Evolutionary conservation across 257 asterid species (phyloP).

Genomic region (Paraleonurus japonicus): DNA sequence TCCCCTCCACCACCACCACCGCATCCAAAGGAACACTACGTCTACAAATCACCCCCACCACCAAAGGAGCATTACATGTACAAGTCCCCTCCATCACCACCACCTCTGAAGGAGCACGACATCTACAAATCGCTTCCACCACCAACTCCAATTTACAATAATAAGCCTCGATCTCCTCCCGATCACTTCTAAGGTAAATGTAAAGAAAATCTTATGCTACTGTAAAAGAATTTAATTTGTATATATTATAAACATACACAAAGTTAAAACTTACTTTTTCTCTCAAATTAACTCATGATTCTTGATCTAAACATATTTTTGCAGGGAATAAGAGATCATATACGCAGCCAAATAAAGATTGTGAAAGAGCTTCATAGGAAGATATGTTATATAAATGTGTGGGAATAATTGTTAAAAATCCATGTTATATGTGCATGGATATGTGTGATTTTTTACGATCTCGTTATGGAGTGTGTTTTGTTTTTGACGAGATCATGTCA

Average conservation of each 20-base stretch:
- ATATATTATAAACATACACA: neutral
- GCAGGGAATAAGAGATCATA: slow-evolving; percentile 6
- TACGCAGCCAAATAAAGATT: neutral
- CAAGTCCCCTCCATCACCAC: neutral
- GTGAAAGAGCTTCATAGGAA: neutral
- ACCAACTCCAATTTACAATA: too few species aligned
- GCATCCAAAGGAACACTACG: neutral
- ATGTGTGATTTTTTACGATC: neutral
- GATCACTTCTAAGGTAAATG: slow-evolving; percentile 3
- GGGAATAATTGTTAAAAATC: neutral
- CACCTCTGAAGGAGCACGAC: neutral
- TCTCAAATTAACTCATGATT: neutral
- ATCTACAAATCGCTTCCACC: slow-evolving; percentile 12
- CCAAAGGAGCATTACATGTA: neutral
- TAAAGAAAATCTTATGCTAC: neutral
- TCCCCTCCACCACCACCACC: too few species aligned
- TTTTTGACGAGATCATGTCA: neutral
- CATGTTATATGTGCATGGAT: slow-evolving; percentile 14
- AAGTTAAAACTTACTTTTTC: neutral
- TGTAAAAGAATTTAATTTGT: neutral
- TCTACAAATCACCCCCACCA: slow-evolving; percentile 16
- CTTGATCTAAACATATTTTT: neutral
- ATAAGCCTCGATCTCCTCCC: too few species aligned
- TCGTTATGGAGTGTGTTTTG: neutral
- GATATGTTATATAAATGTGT: neutral